Evolutionary conservation across 352 stramenopile genomes (phyloP), one percentile per base, ranked within the genome.

Genomic region (Pythium biforme): DNA sequence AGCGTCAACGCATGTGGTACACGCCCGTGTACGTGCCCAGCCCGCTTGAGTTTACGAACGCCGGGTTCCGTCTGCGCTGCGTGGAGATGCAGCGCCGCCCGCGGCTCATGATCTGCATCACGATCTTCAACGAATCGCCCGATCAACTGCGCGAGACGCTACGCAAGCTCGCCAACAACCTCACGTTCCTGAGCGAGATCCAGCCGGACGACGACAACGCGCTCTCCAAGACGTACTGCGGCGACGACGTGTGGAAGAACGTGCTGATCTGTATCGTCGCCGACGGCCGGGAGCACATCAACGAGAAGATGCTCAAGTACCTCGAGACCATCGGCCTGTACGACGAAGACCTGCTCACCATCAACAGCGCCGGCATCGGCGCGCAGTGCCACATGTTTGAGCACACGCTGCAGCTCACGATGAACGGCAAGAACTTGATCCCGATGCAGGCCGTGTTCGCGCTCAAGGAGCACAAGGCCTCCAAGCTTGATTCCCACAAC

Each of bases 301-400:
- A 88, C 68, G 59, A 76, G 17, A 93, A 93, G 66, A 95, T 80
- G 79, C 72, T 95, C 3, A 81, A 94, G 31, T 95, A 92, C 61
- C 59, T 95, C 20, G 72, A 80, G 20, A 62, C 62, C 4, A 78
- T 95, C 45, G 86, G 86, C 2, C 56, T 94, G 8, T 95, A 93
- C 61, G 86, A 95, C 54, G 84, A 95, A 69, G 84, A 94, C 59
- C 40, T 94, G 37, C 59, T 94, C 46, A 94, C 85, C 4, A 95
- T 95, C 68, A 91, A 89, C 59, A 92, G 82, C 57, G 85, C 86
- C 0, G 86, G 86, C 11, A 90, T 94, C 54, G 81, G 81, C 7
- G 81, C 84, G 7, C 81, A 94, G 51, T 93, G 81, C 45, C 86
- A 95, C 52, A 29, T 95, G 48, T 95, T 95, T 49, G 86, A 95